phyloP scores from a whole-genome alignment of 805 yeast genomes.

The Deakozyma indianensis region DNA sequence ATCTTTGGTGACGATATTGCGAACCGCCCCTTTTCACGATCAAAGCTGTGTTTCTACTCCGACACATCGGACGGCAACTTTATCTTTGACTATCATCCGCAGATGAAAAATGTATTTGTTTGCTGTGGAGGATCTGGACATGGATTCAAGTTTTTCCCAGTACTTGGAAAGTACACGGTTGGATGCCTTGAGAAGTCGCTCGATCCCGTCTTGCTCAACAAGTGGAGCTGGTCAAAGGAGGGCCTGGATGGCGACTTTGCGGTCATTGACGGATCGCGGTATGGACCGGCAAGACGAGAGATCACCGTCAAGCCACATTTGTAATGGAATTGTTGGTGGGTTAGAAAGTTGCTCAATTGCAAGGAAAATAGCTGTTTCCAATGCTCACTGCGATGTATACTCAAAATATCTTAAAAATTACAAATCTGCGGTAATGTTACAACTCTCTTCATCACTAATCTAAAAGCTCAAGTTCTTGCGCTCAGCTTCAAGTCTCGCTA shows the following conservation, averaged over 20 bases:
- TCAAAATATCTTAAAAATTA: too few relatives aligned
- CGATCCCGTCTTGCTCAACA: background rate
- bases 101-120: constrained; percentile 19
- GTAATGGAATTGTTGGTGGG: background rate
- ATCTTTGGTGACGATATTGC: background rate
- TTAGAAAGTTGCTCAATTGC: background rate
- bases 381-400: background rate
- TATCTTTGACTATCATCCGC: background rate
- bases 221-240: constrained; percentile 2
- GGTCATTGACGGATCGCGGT: background rate
- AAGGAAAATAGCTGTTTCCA: background rate
- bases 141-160: constrained; percentile 32
- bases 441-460: background rate
- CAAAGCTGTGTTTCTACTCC: background rate
- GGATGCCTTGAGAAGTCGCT: constrained; percentile 16
- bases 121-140: constrained; percentile 38
- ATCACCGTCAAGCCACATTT: background rate
- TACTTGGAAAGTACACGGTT: constrained; percentile 29
- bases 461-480: background rate
- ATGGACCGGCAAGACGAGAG: background rate
- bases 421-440: background rate
- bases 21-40: background rate
- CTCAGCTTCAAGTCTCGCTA: background rate
- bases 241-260: background rate
- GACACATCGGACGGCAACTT: background rate